These are phyloP conservation scores for Suillus decipiens DNA, from an alignment of 768 basidiomycete genomes.

Conservation along the genomic window DNA sequence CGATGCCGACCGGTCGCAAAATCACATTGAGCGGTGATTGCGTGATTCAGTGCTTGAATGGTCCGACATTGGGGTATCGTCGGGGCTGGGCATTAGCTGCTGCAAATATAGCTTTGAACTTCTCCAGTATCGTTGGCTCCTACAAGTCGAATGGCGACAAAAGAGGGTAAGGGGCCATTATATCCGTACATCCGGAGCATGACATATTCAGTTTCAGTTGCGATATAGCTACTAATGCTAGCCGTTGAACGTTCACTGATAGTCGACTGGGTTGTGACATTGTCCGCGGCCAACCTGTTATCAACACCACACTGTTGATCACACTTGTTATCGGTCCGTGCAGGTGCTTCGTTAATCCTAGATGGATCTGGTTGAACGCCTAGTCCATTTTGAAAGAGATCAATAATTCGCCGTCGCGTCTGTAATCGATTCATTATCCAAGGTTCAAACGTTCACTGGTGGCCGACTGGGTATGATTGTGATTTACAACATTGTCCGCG, in stretches of 20 bases:
- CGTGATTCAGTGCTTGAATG: conserved; percentile 45
- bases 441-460: not conserved
- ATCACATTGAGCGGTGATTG: conserved; percentile 51
- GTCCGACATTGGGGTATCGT: conserved; percentile 40
- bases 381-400: conserved; percentile 44
- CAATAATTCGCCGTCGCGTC: conserved; percentile 21
- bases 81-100: conserved; percentile 20
- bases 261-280: conserved; percentile 43
- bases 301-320: conserved; percentile 55
- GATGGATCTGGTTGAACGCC: conserved; percentile 61
- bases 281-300: conserved; percentile 40
- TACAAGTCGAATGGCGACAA: conserved; percentile 40
- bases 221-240: not conserved
- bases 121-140: conserved; percentile 44
- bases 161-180: conserved; percentile 30
- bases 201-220: conserved; percentile 38
- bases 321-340: conserved; percentile 44
- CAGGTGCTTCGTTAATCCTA: conserved; percentile 43
- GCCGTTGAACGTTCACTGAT: not conserved
- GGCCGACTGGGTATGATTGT: conserved; percentile 33
- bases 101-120: conserved; percentile 45
- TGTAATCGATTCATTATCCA: too few relatives aligned
- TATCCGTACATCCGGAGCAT: conserved; percentile 53
- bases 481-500: too few relatives aligned
- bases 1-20: conserved; percentile 46